Evolutionary conservation across 352 stramenopile genomes (phyloP).

Genomic region (Phytopythium sindhum): DNA sequence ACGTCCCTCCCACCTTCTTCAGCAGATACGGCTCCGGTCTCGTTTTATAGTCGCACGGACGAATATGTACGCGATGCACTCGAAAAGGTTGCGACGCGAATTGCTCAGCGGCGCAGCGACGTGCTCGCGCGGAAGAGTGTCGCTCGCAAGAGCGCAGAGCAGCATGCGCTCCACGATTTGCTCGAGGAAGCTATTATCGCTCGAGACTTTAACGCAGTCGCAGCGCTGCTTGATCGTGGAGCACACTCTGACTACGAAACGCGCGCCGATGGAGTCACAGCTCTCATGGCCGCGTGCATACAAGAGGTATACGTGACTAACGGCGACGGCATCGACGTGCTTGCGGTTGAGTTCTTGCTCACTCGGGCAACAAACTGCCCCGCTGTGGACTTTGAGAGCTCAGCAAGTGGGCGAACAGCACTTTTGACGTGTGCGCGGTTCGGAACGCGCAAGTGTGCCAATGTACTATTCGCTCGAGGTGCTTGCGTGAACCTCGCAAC

Average conservation of each 20-base stretch:
- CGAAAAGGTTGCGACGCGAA: conserved; percentile 13
- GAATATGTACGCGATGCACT: conserved; percentile 31
- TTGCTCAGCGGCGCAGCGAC: conserved; percentile 22
- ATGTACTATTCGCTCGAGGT: conserved; percentile 48
- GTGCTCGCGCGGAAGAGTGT: conserved; percentile 45
- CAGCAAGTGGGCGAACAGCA: conserved; percentile 31
- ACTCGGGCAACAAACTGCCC: conserved; percentile 46
- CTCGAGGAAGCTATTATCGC: conserved; percentile 46
- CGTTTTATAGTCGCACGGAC: conserved; percentile 30
- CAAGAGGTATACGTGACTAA: conserved; percentile 64
- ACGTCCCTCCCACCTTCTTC: neutral
- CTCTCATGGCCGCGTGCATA: conserved; percentile 50
- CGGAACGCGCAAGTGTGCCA: conserved; percentile 44
- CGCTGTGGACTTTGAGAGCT: conserved; percentile 64
- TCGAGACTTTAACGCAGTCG: conserved; percentile 35
- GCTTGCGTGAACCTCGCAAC: conserved; percentile 45
- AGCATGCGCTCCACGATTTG: conserved; percentile 32
- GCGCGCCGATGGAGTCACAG: conserved; percentile 24
- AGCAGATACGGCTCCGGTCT: conserved; percentile 30
- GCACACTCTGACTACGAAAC: conserved; percentile 74
- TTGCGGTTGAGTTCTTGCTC: conserved; percentile 59
- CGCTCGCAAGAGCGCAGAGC: conserved; percentile 37
- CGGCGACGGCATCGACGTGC: conserved; percentile 39
- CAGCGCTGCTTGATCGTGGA: conserved; percentile 44
- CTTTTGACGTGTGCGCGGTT: conserved; percentile 40